Conservation (phyloP, 257 asterid genomes). For the Phtheirospermum japonicum region DNA sequence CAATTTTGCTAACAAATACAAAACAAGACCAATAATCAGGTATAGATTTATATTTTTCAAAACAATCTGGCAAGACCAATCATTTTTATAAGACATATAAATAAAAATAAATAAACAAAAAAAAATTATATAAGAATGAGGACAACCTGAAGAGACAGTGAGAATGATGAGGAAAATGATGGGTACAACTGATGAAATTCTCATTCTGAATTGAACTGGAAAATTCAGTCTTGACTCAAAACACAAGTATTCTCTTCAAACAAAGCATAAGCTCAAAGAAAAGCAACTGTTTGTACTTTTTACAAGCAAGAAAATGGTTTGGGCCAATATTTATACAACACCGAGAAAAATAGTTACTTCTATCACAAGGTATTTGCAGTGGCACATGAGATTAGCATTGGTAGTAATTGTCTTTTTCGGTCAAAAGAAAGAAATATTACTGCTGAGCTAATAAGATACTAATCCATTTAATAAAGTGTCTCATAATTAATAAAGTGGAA, state of each 20-base stretch:
- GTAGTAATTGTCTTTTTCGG: no score
- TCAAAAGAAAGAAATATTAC: no score
- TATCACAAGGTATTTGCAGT: neutral
- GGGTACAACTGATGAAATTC: conserved; percentile 23
- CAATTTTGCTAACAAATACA: no score
- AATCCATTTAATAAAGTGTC: no score
- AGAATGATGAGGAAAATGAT: conserved; percentile 31
- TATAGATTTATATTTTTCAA: no score
- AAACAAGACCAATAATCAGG: no score
- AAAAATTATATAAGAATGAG: neutral
- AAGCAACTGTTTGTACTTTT: conserved; percentile 18
- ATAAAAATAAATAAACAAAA: neutral
- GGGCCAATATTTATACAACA: conserved; percentile 10
- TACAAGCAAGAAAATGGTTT: conserved; percentile 22
- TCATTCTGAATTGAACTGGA: conserved; percentile 29
- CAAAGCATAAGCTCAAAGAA: conserved; percentile 5
- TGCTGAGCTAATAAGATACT: no score
- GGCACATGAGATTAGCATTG: neutral
- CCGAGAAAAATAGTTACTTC: conserved; percentile 21
- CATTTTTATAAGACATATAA: neutral
- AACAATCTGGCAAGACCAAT: neutral
- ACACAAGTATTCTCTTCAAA: neutral
- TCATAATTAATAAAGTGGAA: neutral
- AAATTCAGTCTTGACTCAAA: no score
- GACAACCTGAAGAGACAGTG: conserved; percentile 33